These are phyloP conservation scores for Glycine tomentella DNA, from an alignment of 306 rosid genomes.

Conservation along the genomic window DNA sequence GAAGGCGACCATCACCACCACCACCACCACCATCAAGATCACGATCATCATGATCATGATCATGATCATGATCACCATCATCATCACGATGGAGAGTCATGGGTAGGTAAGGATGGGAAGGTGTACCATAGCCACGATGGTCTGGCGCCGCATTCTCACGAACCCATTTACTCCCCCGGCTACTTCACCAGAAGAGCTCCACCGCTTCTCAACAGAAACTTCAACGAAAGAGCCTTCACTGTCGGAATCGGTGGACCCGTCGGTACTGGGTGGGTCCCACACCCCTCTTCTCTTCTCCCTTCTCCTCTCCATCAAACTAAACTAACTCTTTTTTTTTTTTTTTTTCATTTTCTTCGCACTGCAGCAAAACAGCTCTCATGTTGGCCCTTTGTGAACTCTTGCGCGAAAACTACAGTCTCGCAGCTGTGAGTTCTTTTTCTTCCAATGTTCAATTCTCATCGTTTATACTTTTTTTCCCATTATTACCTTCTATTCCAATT, in stretches of 20 bases:
- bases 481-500: neutral
- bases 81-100: constrained; percentile 56
- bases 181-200: constrained; percentile 91
- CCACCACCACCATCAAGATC: neutral
- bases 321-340: neutral
- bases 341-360: neutral
- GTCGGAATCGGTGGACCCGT: constrained; percentile 98
- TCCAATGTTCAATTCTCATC: too few relatives aligned
- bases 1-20: constrained; percentile 43
- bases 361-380: constrained; percentile 96
- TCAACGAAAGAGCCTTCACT: constrained; percentile 91
- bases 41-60: constrained; percentile 44
- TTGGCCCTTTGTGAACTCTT: constrained; percentile 77
- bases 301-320: neutral
- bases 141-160: constrained; percentile 96
- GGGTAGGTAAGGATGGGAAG: constrained; percentile 81
- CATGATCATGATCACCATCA: constrained; percentile 39
- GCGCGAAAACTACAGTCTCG: constrained; percentile 92
- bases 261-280: constrained; percentile 70
- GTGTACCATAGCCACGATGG: constrained; percentile 96
- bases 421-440: constrained; percentile 66
- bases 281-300: neutral
- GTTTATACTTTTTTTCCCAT: too few relatives aligned
- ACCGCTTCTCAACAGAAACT: constrained; percentile 67
- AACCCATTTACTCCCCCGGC: constrained; percentile 93